Evolutionary conservation across 1,284 basidiomycete genomes (phyloP), one percentile per base, ranked within the genome.

Genomic region (Malassezia arunalokei): DNA sequence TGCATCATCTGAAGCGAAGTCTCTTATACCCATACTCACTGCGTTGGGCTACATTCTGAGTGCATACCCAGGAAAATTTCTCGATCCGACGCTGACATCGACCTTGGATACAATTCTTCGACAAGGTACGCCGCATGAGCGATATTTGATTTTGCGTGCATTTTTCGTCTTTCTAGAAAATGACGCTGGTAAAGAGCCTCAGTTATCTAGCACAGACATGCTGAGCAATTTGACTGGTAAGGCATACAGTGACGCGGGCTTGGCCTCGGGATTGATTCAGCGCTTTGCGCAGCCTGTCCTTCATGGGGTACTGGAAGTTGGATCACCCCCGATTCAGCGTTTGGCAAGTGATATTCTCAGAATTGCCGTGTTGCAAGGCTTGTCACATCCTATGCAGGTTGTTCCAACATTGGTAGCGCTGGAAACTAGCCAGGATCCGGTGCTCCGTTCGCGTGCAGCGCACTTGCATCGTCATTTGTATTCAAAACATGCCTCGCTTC

Each of bases 241-340:
- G 64, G 88, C 88, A 0, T 90, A 95, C 71, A 88, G 89, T 0
- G 92, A 98, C 66, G 94, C 92, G 85, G 90, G 91, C 40, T 87
- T 95, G 47, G 87, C 86, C 71, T 91, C 90, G 1, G 86, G 87
- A 3, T 80, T 98, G 33, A 84, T 95, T 2, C 94, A 98, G 68
- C 83, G 89, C 30, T 96, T 95, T 66, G 78, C 96, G 39, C 76
- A 79, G 29, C 82, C 83, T 28, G 87, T 98, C 49, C 77, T 95
- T 32, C 79, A 84, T 1, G 85, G 87, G 0, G 85, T 87, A 0
- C 79, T 81, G 40, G 57, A 58, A 6, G 52, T 66, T 7, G 46
- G 49, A 20, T 42, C 54, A n/a, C 56, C 62, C n/a, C 14, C 51
- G 7, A 82, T 87, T 41, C 91, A 96, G 71, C 78, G 80, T 6